Evolutionary conservation across 768 basidiomycete genomes (phyloP).

Genomic region (Ramaria sp.): DNA sequence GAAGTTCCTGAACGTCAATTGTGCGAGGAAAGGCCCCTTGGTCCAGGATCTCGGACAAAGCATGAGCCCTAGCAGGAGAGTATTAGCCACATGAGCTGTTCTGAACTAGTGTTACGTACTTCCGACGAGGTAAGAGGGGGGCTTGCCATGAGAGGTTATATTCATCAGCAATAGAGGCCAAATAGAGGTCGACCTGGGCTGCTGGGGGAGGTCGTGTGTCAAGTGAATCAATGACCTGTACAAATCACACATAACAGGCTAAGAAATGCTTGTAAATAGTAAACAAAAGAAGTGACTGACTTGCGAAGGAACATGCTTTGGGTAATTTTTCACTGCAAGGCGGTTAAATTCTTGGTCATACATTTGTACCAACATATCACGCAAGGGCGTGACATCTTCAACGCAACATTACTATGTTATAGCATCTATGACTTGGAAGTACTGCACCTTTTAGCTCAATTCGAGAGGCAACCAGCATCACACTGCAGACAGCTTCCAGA

Average conservation of each 20-base stretch:
- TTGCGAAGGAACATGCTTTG: constrained; percentile 42
- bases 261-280: constrained; percentile 1
- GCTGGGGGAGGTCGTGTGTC: constrained; percentile 45
- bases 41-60: constrained; percentile 53
- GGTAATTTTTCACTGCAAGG: constrained; percentile 38
- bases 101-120: constrained; percentile 25
- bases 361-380: constrained; percentile 42
- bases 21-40: constrained; percentile 28
- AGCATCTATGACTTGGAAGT: background rate
- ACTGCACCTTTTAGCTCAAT: constrained; percentile 45
- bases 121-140: constrained; percentile 47
- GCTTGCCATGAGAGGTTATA: constrained; percentile 52
- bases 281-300: constrained; percentile 21
- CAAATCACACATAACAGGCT: background rate
- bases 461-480: constrained; percentile 50
- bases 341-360: constrained; percentile 48
- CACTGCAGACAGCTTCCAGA: constrained; percentile 57
- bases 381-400: constrained; percentile 46
- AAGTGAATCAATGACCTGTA: constrained; percentile 40
- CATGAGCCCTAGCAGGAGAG: constrained; percentile 34
- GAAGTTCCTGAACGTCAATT: constrained; percentile 47
- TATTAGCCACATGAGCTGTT: background rate
- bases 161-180: constrained; percentile 40
- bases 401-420: background rate
- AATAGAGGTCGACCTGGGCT: constrained; percentile 41